Evolutionary conservation across 768 basidiomycete genomes (phyloP).

Genomic region (Strobilomyces echinocephalus): DNA sequence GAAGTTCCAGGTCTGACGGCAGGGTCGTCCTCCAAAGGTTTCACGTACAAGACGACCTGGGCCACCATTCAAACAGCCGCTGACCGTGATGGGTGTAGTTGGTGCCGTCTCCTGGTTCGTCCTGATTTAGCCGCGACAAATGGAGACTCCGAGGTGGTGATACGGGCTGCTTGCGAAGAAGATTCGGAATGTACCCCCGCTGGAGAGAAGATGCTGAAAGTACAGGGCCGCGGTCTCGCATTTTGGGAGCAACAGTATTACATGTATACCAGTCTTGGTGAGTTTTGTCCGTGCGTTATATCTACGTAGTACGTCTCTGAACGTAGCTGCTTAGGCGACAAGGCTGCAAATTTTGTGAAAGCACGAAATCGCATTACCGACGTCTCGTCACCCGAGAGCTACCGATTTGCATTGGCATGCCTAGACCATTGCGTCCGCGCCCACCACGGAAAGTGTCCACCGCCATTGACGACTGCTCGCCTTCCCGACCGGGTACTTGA

Average conservation of each 20-base stretch:
- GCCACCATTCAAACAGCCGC: background rate
- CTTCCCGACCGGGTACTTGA: background rate
- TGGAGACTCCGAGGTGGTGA: background rate
- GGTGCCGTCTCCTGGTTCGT: background rate
- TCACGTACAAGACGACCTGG: background rate
- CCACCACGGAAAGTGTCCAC: background rate
- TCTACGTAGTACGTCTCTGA: background rate
- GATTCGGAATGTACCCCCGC: background rate
- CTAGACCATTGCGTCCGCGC: background rate
- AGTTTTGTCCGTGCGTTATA: background rate
- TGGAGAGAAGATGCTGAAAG: background rate
- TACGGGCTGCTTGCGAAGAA: background rate
- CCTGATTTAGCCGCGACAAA: background rate
- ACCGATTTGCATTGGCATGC: background rate
- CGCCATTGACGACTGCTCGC: background rate
- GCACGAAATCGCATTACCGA: conserved; percentile 3
- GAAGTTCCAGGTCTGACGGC: background rate
- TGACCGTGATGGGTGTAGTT: background rate
- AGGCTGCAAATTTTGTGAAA: background rate
- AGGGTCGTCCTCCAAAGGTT: background rate
- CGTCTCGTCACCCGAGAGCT: background rate
- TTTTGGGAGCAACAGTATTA: background rate
- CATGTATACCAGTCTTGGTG: background rate
- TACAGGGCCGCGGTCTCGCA: background rate
- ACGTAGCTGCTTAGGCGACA: background rate